Base-by-base conservation (phyloP, 352 stramenopile genomes). In the Phytopythium oedochilum region DNA sequence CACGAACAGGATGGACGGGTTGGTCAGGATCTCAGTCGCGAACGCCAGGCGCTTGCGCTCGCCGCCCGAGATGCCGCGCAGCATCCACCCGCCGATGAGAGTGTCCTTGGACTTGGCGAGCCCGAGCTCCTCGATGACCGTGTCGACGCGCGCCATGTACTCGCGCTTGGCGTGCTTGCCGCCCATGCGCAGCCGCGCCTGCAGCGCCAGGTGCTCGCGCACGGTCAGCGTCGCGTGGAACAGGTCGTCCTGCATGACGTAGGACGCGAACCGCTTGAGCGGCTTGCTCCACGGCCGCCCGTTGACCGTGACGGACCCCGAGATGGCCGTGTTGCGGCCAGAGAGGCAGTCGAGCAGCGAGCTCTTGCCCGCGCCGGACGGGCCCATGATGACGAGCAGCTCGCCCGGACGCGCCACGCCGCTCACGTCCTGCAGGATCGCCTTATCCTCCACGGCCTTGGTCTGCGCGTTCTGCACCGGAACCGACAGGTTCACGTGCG, bases 1-100 rank as follows among this genome's bases (percentile, higher is more conserved):
- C 22, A 99, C 70, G 26, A 99, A 86, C 34, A 99, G 60, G 31
- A 98, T 69, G n/a, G 94, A 90, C 46, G 96, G 96, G 56, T 98
- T 96, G 0, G 89, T 85, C 0, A 97, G 83, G 34, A 99, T 66
- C 70, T 99, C 93, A 17, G 97, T 67, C 5, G 82, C 96, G 57
- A 98, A 98, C 2, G 88, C 90, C 17, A 98, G 75, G 18, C 94
- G 66, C 61, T 97, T 97, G 40, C 83, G 81, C 63, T 99, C 73
- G 75, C 89, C 74, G 75, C 89, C 71, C 0, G 78, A 90, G 39
- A 97, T 79, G 0, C 88, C 89, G 60, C 93, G 88, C 61, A 84
- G 71, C 48, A 96, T 96, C 4, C 95, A 60, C 60, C 93, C 86
- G 15, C 88, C 89, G 0, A 96, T 82, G 38, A 71, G 68, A 9